Base-by-base conservation (phyloP, 2,329 filamentous ascomycete genomes). In the Aspergillus vadensis region DNA sequence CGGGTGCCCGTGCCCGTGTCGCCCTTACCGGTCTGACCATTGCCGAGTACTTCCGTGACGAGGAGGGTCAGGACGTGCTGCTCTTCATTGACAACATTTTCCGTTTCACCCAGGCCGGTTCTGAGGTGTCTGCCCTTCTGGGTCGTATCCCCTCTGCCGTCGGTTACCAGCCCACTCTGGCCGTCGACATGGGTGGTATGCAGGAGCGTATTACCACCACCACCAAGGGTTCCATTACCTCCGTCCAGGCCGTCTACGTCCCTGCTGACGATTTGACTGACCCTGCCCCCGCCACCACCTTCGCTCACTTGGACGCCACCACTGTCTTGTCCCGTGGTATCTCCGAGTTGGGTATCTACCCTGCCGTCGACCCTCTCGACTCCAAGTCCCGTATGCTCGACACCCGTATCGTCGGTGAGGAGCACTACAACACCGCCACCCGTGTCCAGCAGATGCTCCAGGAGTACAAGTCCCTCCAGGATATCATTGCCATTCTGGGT, bases 11-110 rank as follows among this genome's bases (percentile, higher is more conserved):
- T 92, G 95, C 95, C 79, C 94, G 95, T 96, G 95, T 99, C 77
- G 95, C 95, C 76, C 90, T 99, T 77, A 99, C 95, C 80, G 94
- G 93, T 83, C 86, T 81, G 69, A 79, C 77, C 70, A 74, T 79
- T 65, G 77, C 76, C 70, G 92, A 97, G 75, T 91, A 96, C 75
- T 97, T 98, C 85, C 82, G 87, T 74, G 86, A 89, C 71, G 82
- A 86, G 72, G 86, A 89, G 74, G 93, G 93, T 72, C 93, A 97
- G 86, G 93, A 97, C 84, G 92, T 97, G 87, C 86, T 97, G 79
- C 92, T 97, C 81, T 97, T 98, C 87, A 98, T 98, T 81, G 95
- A 99, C 90, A 99, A 99, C 88, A 98, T 99, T 84, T 98, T 97
- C 92, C 91, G 95, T 78, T 98, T 98, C 88, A 97, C 94, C 70